phyloP scores from a whole-genome alignment of 257 asterid species.

The Solanum sejunctum region DNA sequence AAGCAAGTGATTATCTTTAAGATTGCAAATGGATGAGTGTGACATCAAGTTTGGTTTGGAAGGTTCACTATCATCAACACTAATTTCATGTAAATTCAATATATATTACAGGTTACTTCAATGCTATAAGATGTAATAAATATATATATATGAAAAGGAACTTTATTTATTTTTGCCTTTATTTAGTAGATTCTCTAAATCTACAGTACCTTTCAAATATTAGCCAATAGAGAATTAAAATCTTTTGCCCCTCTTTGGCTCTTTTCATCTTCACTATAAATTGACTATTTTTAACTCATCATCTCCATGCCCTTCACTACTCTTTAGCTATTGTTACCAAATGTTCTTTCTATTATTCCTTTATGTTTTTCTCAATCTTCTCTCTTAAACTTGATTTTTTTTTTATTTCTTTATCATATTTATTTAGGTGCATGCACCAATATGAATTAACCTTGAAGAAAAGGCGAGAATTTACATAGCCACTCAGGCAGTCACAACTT shows the following conservation, averaged over 20 bases:
- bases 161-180: neutral
- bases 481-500: neutral
- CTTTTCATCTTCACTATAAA: neutral
- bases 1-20: neutral
- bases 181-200: neutral
- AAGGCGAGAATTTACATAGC: neutral
- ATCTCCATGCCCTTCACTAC: neutral
- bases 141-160: neutral
- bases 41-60: neutral
- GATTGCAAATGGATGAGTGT: neutral
- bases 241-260: neutral
- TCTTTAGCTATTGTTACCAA: too few relatives aligned
- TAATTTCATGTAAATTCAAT: neutral
- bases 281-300: neutral
- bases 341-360: neutral
- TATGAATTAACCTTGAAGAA: neutral
- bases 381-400: too few relatives aligned
- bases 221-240: neutral
- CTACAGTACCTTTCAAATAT: slow-evolving; percentile 4
- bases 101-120: neutral
- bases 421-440: neutral
- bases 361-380: neutral
- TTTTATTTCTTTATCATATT: neutral
- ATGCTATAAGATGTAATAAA: neutral
- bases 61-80: neutral